A percentile compares a stretch with the other conserved stretches of the same genome.
Conservation (phyloP, 2,329 filamentous ascomycete species). For the Sphaceloma murrayae region DNA sequence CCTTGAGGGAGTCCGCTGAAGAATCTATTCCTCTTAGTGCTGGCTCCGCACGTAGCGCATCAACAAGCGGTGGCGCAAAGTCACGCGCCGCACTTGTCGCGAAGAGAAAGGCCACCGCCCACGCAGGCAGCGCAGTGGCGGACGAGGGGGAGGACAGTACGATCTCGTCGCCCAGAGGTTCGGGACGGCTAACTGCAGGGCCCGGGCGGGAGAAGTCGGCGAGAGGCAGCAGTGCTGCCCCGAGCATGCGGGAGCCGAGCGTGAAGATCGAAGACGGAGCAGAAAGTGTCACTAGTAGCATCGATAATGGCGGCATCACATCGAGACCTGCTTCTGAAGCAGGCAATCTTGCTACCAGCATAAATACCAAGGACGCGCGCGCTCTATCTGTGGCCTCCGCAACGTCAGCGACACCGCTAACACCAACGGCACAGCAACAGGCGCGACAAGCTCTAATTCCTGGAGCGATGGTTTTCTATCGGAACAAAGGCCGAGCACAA, state of each 20-base stretch:
- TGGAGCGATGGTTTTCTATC: slow-evolving; percentile 43
- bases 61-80: slow-evolving; percentile 15
- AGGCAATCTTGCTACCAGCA: slow-evolving; percentile 10
- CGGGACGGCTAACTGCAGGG: slow-evolving; percentile 16
- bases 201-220: slow-evolving; percentile 30
- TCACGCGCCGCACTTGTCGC: slow-evolving; percentile 17
- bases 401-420: slow-evolving; percentile 2
- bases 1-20: slow-evolving; percentile 40
- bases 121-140: slow-evolving; percentile 21
- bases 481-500: slow-evolving; percentile 31
- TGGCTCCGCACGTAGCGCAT: slow-evolving; percentile 3
- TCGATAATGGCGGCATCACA: slow-evolving; percentile 30
- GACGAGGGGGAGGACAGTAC: slow-evolving; percentile 26
- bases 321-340: slow-evolving; percentile 11
- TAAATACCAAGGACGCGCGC: slow-evolving; percentile 1
- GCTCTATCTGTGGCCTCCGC: slow-evolving; percentile 14
- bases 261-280: slow-evolving; percentile 43
- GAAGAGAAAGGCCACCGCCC: slow-evolving; percentile 20
- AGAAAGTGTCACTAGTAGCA: slow-evolving; percentile 35
- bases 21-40: slow-evolving; percentile 20
- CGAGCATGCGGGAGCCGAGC: slow-evolving; percentile 38
- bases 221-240: slow-evolving; percentile 34
- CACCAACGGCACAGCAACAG: slow-evolving; percentile 17
- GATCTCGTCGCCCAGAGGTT: slow-evolving; percentile 25
- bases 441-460: slow-evolving; percentile 28